These are phyloP conservation scores for Hordeum pubiflorum DNA, from an alignment of 202 grass and related monocot genomes.

Conservation along the genomic window DNA sequence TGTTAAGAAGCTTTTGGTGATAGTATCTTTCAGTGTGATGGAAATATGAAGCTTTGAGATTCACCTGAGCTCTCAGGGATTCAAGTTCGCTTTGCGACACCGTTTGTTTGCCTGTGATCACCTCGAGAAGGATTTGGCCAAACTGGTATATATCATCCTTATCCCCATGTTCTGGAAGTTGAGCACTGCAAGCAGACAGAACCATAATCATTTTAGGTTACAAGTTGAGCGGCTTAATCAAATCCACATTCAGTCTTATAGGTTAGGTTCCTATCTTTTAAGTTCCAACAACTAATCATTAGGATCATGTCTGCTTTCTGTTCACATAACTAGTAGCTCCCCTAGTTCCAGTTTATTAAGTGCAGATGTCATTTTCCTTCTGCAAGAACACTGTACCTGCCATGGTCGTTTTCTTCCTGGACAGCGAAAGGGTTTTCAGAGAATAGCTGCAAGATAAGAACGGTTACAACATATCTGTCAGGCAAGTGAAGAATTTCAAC, in stretches of 20 bases:
- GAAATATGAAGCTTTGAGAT: not conserved
- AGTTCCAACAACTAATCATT: conserved; percentile 17
- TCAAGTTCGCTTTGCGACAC: conserved; percentile 46
- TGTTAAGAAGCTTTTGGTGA: not conserved
- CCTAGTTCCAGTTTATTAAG: conserved; percentile 7
- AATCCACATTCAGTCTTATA: not conserved
- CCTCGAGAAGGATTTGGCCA: conserved; percentile 78
- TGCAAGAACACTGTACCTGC: conserved; percentile 51
- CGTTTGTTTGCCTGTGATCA: conserved; percentile 74
- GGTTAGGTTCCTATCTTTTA: not conserved
- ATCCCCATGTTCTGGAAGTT: conserved; percentile 42
- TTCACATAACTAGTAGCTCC: not conserved
- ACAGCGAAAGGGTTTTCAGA: conserved; percentile 46
- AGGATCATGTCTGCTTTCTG: not conserved
- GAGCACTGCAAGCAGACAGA: conserved; percentile 30
- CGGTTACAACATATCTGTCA: conserved; percentile 25
- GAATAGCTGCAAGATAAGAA: conserved; percentile 48
- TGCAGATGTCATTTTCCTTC: conserved; percentile 12
- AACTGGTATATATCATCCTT: conserved; percentile 75
- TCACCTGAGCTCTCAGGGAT: conserved; percentile 51
- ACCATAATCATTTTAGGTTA: not conserved
- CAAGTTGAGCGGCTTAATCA: not conserved
- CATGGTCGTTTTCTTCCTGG: conserved; percentile 37
- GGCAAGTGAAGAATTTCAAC: not conserved
- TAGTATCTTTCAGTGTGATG: not conserved